A percentile compares a stretch with the other conserved stretches of the same genome.
These are phyloP conservation scores for Pyrus bretschneideri DNA, from an alignment of 306 rosid species.

Conservation along the genomic window DNA sequence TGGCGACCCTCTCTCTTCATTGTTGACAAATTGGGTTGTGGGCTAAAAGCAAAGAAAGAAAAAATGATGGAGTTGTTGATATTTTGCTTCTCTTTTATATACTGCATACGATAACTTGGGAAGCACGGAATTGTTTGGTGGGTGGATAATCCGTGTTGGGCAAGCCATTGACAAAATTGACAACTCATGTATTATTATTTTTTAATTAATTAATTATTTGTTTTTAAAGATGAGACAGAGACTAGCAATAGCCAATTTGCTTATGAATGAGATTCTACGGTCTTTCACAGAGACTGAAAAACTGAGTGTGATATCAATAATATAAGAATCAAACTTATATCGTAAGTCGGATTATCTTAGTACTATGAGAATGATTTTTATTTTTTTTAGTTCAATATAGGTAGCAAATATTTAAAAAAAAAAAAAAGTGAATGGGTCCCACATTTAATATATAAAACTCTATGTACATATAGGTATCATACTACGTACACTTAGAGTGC, in stretches of 20 bases:
- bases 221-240: background rate
- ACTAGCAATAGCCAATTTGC: background rate
- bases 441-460: no score
- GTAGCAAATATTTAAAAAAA: no score
- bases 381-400: no score
- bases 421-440: no score
- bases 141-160: slow-evolving; percentile 18
- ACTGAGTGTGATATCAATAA: no score
- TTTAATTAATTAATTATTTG: background rate
- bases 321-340: no score
- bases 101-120: slow-evolving; percentile 24
- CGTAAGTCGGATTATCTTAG: no score
- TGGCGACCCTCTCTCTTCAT: slow-evolving; percentile 90
- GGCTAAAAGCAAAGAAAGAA: background rate
- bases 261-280: no score
- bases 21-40: background rate
- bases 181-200: slow-evolving; percentile 7
- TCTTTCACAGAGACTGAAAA: accelerated
- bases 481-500: no score
- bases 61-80: background rate
- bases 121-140: slow-evolving; percentile 28
- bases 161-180: slow-evolving; percentile 18
- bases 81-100: background rate
- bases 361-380: no score
- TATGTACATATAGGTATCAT: no score